Percentiles rank a stretch among this genome's conserved stretches.
Conservation (phyloP, 1,284 basidiomycete species). For the Cutaneotrichosporon sp. region DNA sequence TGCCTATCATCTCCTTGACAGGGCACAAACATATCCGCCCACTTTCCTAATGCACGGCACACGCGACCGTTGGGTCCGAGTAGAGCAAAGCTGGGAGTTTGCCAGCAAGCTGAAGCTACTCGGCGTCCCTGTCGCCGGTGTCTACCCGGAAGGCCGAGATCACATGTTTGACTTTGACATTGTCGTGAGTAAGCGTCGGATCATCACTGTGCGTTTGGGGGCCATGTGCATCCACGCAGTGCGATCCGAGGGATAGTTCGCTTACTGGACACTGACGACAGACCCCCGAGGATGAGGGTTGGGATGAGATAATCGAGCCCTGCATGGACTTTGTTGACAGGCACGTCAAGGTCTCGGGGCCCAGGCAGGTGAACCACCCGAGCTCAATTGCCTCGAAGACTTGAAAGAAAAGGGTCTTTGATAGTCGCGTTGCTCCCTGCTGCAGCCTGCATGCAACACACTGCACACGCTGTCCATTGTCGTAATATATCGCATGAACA, state of each 20-base stretch:
- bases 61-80: conserved; percentile 19
- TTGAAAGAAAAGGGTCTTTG: too few species aligned
- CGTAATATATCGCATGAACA: too few species aligned
- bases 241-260: too few species aligned
- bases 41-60: conserved; percentile 29
- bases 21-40: conserved; percentile 18
- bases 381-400: too few species aligned
- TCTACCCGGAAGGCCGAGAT: conserved; percentile 5
- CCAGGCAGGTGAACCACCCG: background rate
- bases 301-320: conserved; percentile 25
- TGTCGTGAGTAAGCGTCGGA: conserved; percentile 1
- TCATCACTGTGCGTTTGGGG: background rate
- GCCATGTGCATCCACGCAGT: too few species aligned
- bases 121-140: conserved; percentile 13
- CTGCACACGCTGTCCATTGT: too few species aligned
- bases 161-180: conserved; percentile 21
- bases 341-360: conserved; percentile 8
- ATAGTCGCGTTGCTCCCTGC: too few species aligned
- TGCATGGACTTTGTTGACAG: conserved; percentile 25
- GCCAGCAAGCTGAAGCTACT: conserved; percentile 13
- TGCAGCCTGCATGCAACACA: too few species aligned
- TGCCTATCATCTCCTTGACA: conserved; percentile 11
- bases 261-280: too few species aligned
- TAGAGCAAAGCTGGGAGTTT: conserved; percentile 20
- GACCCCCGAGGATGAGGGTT: conserved; percentile 22